A percentile compares a stretch with the other conserved stretches of the same genome.
Conservation (phyloP, 495 filamentous ascomycete genomes). For the Aspergillus sparsus region DNA sequence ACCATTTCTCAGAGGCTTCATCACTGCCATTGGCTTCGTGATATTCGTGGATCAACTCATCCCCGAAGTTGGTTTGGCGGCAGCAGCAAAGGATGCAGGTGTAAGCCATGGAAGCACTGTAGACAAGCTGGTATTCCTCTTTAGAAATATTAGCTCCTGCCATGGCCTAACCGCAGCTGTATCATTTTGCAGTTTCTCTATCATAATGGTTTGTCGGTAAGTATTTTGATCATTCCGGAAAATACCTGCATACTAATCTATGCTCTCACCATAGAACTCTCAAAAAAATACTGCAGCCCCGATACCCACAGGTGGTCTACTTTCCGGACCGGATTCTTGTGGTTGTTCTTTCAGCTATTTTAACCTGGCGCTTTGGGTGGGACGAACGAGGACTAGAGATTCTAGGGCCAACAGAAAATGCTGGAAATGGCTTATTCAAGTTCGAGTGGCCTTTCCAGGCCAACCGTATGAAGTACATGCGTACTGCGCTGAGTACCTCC, state of each 20-base stretch:
- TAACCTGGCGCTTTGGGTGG: slow-evolving; percentile 80
- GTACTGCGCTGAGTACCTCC: slow-evolving; percentile 85
- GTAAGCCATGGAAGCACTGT: slow-evolving; percentile 81
- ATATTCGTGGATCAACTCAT: slow-evolving; percentile 95
- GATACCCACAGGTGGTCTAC: slow-evolving; percentile 80
- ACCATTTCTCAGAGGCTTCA: slow-evolving; percentile 92
- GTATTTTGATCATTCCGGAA: slow-evolving; percentile 22
- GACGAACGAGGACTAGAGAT: slow-evolving; percentile 78
- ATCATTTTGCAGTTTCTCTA: slow-evolving; percentile 73
- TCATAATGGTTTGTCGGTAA: slow-evolving; percentile 85
- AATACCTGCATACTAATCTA: slow-evolving; percentile 2
- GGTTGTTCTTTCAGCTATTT: slow-evolving; percentile 79
- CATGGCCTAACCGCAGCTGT: slow-evolving; percentile 76
- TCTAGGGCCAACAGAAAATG: slow-evolving; percentile 75
- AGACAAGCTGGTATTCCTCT: slow-evolving; percentile 78
- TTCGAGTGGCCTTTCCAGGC: slow-evolving; percentile 84
- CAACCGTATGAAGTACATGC: slow-evolving; percentile 73
- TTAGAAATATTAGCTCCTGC: slow-evolving; percentile 60
- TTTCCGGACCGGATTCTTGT: slow-evolving; percentile 91
- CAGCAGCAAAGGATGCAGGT: slow-evolving; percentile 55
- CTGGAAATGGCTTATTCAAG: slow-evolving; percentile 59
- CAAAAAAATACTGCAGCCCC: slow-evolving; percentile 79
- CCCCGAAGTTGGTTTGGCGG: slow-evolving; percentile 79
- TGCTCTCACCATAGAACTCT: slow-evolving; percentile 55
- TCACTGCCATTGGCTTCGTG: slow-evolving; percentile 92